phyloP scores from a whole-genome alignment of 305 asterid species.

The Salvia sclarea region DNA sequence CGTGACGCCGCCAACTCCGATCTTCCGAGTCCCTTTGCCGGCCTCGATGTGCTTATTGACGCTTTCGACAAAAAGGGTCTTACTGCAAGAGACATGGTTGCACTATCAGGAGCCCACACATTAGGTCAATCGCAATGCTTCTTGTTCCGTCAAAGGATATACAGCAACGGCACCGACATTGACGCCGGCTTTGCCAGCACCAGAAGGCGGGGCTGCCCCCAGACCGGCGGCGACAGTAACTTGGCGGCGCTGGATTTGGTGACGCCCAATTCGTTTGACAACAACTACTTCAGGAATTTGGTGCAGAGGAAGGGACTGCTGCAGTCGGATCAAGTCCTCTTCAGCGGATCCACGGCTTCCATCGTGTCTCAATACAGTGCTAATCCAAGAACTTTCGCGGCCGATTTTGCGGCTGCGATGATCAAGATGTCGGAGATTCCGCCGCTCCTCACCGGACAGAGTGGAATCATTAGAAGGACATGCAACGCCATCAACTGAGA shows the following conservation, averaged over 20 bases:
- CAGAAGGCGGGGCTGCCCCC: constrained; percentile 50
- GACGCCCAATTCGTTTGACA: constrained; percentile 64
- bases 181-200: constrained; percentile 62
- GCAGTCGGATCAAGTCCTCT: constrained; percentile 56
- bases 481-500: constrained; percentile 47
- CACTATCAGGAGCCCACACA: constrained; percentile 59
- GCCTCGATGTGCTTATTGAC: constrained; percentile 31
- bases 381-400: constrained; percentile 36
- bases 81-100: constrained; percentile 39
- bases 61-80: constrained; percentile 38
- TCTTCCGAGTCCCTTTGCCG: constrained; percentile 39
- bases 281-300: constrained; percentile 55
- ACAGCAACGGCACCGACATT: constrained; percentile 59
- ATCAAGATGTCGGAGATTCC: constrained; percentile 57
- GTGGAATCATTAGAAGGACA: constrained; percentile 52
- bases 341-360: constrained; percentile 42
- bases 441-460: constrained; percentile 37
- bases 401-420: constrained; percentile 59
- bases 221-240: too few relatives aligned
- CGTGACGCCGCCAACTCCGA: constrained; percentile 35
- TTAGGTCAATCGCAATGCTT: constrained; percentile 60
- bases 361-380: constrained; percentile 43
- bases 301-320: constrained; percentile 54
- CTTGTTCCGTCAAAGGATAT: constrained; percentile 52
- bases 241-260: constrained; percentile 73